A percentile compares a stretch with the other conserved stretches of the same genome.
Conservation (phyloP, 2,329 filamentous ascomycete genomes). For the Cladosporium velox region DNA sequence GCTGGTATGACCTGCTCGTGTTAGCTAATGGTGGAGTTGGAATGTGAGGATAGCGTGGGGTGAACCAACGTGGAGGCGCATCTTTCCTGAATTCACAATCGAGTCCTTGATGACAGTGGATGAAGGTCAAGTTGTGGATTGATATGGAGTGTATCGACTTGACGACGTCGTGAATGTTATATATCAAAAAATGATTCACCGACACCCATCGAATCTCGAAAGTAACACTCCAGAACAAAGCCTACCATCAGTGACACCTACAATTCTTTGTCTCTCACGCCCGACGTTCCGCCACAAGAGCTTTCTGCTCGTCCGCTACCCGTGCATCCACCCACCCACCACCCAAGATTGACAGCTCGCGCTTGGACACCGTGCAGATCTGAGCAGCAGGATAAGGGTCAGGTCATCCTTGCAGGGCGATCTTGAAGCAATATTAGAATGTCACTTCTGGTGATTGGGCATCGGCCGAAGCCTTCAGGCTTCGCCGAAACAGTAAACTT, state of each 20-base stretch:
- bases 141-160: not conserved
- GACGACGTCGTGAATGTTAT: not conserved
- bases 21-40: not conserved
- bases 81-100: not conserved
- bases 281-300: not conserved
- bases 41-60: not conserved
- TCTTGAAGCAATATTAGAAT: not conserved
- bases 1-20: not conserved
- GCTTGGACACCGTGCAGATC: not conserved
- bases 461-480: not conserved
- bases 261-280: not conserved
- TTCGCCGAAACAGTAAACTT: not conserved
- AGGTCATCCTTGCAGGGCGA: not conserved
- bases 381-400: not conserved
- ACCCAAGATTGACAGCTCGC: slow-evolving; percentile 1
- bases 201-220: not conserved
- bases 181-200: not conserved
- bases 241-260: not conserved
- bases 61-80: not conserved
- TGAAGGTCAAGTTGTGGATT: not conserved
- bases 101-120: too few relatives aligned
- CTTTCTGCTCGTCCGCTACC: not conserved
- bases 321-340: not conserved
- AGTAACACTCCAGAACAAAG: not conserved
- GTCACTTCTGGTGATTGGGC: not conserved